Evolutionary conservation across 2,329 filamentous ascomycete species (phyloP).

Genomic region (Lasiodiplodia citricola): DNA sequence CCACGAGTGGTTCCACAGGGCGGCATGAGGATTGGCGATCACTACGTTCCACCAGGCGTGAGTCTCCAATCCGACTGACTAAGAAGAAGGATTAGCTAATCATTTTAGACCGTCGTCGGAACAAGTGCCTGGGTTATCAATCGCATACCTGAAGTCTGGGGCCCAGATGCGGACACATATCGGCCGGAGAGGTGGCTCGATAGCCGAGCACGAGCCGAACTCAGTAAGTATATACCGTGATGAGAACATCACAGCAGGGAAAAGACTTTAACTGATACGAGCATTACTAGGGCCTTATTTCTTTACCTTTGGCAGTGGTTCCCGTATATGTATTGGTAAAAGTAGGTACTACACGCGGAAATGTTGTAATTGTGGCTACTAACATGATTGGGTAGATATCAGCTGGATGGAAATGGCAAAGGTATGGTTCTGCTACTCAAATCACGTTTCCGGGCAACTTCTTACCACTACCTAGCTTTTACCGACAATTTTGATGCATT

Average conservation of each 20-base stretch:
- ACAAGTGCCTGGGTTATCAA: not conserved
- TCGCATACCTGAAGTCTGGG: not conserved
- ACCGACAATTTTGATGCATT: not conserved
- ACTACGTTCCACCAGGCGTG: not conserved
- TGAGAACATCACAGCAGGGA: not conserved
- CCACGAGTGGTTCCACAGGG: not conserved
- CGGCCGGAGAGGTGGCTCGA: not conserved
- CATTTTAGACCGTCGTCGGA: not conserved
- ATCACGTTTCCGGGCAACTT: not conserved
- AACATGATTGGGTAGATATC: not conserved
- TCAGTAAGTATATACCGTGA: not conserved
- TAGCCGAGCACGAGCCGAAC: not conserved
- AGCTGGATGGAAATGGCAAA: not conserved
- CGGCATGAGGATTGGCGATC: not conserved
- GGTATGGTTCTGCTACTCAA: not conserved
- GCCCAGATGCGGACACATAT: not conserved
- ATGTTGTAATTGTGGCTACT: not conserved
- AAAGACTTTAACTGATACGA: not conserved
- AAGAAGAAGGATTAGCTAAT: not conserved
- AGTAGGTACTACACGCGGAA: not conserved
- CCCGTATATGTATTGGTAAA: not conserved
- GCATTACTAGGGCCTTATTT: not conserved
- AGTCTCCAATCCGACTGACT: not conserved
- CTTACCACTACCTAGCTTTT: not conserved
- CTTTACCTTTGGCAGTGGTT: not conserved